A percentile compares a stretch with the other conserved stretches of the same genome.
These are phyloP conservation scores for Linum trigynum DNA, from an alignment of 345 rosid species.

Conservation along the genomic window DNA sequence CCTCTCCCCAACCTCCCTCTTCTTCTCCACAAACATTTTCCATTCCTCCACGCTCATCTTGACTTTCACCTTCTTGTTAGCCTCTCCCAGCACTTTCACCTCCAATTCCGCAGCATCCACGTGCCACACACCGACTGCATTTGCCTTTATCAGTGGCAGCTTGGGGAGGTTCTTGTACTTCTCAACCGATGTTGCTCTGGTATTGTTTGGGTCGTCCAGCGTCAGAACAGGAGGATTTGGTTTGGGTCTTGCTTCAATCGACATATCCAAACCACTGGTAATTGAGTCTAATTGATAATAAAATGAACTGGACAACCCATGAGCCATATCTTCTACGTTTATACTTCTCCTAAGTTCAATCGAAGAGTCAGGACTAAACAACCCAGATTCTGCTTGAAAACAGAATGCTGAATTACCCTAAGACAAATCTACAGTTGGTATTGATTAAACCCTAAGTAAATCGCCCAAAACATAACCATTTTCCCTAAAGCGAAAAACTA, in stretches of 20 bases:
- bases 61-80: constrained; percentile 24
- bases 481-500: too few relatives aligned
- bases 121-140: constrained; percentile 60
- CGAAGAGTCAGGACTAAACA: too few relatives aligned
- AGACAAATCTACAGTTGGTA: too few relatives aligned
- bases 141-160: constrained; percentile 67
- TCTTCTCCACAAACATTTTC: constrained; percentile 46
- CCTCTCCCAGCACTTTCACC: constrained; percentile 48
- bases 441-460: too few relatives aligned
- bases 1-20: constrained; percentile 73
- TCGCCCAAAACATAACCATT: too few relatives aligned
- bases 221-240: constrained; percentile 57
- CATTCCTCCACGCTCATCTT: constrained; percentile 39
- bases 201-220: constrained; percentile 24
- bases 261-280: too few relatives aligned
- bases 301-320: too few relatives aligned
- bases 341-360: too few relatives aligned
- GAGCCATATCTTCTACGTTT: too few relatives aligned
- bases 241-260: constrained; percentile 17
- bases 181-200: constrained; percentile 19
- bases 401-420: too few relatives aligned
- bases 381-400: too few relatives aligned
- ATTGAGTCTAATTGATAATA: too few relatives aligned
- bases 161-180: constrained; percentile 55
- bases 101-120: constrained; percentile 66